Conservation (phyloP, 345 rosid species). For the Eucalyptus marginata region DNA sequence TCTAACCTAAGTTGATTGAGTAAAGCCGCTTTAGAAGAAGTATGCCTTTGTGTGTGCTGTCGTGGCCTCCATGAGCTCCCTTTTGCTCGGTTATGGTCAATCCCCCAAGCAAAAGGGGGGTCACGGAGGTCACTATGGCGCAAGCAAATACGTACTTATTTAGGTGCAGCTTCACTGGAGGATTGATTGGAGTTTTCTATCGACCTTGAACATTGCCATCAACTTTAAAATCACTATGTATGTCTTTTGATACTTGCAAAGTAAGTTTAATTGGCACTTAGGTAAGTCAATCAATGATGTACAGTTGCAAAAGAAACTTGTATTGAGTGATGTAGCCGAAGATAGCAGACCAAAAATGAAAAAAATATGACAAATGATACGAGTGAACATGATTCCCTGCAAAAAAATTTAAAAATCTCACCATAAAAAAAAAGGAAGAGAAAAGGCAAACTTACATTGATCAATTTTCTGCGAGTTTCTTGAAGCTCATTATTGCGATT, state of each 20-base stretch:
- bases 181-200: background rate
- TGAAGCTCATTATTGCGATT: background rate
- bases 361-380: too few relatives aligned
- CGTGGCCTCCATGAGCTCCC: fast-evolving
- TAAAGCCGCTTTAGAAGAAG: fast-evolving
- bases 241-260: background rate
- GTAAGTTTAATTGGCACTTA: background rate
- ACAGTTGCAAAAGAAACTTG: background rate
- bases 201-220: background rate
- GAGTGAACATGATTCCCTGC: fast-evolving
- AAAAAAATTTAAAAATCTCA: too few relatives aligned
- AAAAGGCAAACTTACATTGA: too few relatives aligned
- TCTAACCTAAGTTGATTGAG: too few relatives aligned
- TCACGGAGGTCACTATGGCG: too few relatives aligned
- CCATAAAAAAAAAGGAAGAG: too few relatives aligned
- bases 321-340: background rate
- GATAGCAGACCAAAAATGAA: too few relatives aligned
- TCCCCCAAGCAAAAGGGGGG: too few relatives aligned
- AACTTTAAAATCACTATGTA: background rate
- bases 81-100: too few relatives aligned
- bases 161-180: too few relatives aligned
- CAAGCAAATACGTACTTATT: too few relatives aligned
- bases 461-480: background rate
- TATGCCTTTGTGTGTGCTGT: fast-evolving
- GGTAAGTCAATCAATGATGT: background rate